Percentiles rank a stretch among this genome's conserved stretches.
These are phyloP conservation scores for Linnemannia elongata DNA, from an alignment of 192 early-diverging fungal genomes.

Conservation along the genomic window DNA sequence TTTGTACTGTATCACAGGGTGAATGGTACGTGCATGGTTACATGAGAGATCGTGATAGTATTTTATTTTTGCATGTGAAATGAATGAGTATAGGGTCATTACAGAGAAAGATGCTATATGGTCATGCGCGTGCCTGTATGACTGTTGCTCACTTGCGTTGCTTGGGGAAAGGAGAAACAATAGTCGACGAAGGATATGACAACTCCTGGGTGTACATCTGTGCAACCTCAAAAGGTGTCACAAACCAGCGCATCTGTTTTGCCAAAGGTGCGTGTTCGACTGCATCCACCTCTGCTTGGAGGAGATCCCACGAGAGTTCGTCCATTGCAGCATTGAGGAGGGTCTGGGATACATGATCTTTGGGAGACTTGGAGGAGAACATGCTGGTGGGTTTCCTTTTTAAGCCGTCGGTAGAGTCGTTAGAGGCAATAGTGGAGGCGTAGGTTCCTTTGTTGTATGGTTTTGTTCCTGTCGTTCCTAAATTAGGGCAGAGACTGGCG, in stretches of 20 bases:
- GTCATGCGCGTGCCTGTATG: no score
- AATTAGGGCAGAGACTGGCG: no score
- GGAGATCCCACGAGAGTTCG: slow-evolving; percentile 1
- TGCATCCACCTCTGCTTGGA: slow-evolving; percentile 18
- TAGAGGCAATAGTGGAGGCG: neutral
- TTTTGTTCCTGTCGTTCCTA: neutral
- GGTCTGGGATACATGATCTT: neutral
- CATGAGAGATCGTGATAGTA: no score
- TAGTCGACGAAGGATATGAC: neutral
- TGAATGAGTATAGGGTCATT: no score
- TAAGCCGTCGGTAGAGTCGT: neutral
- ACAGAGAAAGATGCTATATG: no score
- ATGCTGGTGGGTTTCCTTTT: neutral
- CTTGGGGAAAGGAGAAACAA: slow-evolving; percentile 2
- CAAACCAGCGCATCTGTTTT: slow-evolving; percentile 29
- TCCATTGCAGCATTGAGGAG: slow-evolving; percentile 15
- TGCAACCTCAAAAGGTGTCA: slow-evolving; percentile 28
- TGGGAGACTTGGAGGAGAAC: neutral
- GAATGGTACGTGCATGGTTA: no score
- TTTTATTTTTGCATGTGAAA: no score
- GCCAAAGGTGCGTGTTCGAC: slow-evolving; percentile 20
- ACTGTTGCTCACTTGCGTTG: neutral
- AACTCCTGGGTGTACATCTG: slow-evolving; percentile 13
- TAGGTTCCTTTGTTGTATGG: neutral
- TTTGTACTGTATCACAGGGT: no score